These are phyloP conservation scores for Serendipita sp. DNA, from an alignment of 1,284 basidiomycete species.

Conservation along the genomic window DNA sequence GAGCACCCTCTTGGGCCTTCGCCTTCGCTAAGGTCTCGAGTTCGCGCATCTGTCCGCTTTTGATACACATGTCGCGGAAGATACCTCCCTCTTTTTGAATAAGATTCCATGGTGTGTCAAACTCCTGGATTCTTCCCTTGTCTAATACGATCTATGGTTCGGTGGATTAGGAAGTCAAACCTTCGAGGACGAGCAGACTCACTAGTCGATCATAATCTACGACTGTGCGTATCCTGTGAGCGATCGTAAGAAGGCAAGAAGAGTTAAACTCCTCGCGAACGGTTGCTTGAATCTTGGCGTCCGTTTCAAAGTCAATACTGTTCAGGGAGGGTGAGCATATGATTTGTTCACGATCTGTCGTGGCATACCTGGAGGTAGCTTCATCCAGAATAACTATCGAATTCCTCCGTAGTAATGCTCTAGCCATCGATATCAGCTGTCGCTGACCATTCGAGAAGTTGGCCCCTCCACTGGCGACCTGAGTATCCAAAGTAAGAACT, in stretches of 20 bases:
- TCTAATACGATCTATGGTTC: slow-evolving; percentile 28
- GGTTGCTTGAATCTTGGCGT: slow-evolving; percentile 63
- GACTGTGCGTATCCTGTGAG: slow-evolving; percentile 58
- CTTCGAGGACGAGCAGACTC: not conserved
- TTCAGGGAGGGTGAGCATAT: slow-evolving; percentile 15
- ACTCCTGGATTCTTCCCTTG: slow-evolving; percentile 30
- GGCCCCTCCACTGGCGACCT: slow-evolving; percentile 63
- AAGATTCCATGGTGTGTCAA: slow-evolving; percentile 28
- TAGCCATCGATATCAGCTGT: slow-evolving; percentile 68
- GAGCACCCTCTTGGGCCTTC: not conserved
- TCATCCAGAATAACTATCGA: slow-evolving; percentile 75
- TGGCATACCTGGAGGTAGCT: slow-evolving; percentile 55
- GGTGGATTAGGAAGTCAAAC: not conserved
- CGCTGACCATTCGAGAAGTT: slow-evolving; percentile 80
- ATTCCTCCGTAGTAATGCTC: slow-evolving; percentile 61
- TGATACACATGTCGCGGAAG: slow-evolving; percentile 30
- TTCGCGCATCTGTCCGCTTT: slow-evolving; percentile 22
- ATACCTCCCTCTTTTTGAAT: slow-evolving; percentile 25
- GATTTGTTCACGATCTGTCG: slow-evolving; percentile 20
- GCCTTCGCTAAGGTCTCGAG: not conserved
- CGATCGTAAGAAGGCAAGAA: slow-evolving; percentile 30
- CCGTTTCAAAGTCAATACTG: slow-evolving; percentile 43
- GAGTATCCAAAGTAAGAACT: slow-evolving; percentile 46
- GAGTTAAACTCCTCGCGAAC: slow-evolving; percentile 63
- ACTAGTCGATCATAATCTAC: slow-evolving; percentile 72